These are phyloP conservation scores for Nakaseomyces uthaithaninus DNA, from an alignment of 1,139 yeast genomes.

Conservation along the genomic window DNA sequence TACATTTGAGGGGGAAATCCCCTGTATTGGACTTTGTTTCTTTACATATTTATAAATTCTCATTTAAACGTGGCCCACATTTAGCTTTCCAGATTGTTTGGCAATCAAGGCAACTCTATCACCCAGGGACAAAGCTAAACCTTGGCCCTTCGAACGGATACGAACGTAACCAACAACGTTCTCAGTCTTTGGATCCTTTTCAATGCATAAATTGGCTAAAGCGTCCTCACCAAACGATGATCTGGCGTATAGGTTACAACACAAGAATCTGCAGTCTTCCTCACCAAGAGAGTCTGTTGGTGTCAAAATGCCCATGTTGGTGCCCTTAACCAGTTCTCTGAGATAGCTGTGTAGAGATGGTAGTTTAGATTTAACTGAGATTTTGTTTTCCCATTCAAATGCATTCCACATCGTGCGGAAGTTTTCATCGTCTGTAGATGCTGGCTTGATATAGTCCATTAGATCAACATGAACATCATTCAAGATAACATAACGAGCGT, in stretches of 20 bases:
- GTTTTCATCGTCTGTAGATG: slow-evolving; percentile 74
- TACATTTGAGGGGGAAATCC: too few relatives aligned
- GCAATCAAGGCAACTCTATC: slow-evolving; percentile 81
- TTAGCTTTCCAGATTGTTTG: slow-evolving; percentile 42
- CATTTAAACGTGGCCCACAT: slow-evolving; percentile 33
- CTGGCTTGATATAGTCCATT: slow-evolving; percentile 96
- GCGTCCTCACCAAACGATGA: slow-evolving; percentile 98
- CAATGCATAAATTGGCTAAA: slow-evolving; percentile 89
- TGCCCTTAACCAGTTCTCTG: slow-evolving; percentile 67
- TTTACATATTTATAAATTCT: neutral
- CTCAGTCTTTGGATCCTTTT: slow-evolving; percentile 57
- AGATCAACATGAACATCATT: slow-evolving; percentile 94
- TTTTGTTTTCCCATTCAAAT: slow-evolving; percentile 99
- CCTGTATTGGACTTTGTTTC: too few relatives aligned
- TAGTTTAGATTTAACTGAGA: slow-evolving; percentile 68
- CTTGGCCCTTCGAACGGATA: slow-evolving; percentile 97
- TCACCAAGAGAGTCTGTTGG: slow-evolving; percentile 77
- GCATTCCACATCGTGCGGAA: slow-evolving; percentile 99
- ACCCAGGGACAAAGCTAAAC: slow-evolving; percentile 88
- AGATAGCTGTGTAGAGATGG: slow-evolving; percentile 69
- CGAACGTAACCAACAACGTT: slow-evolving; percentile 91
- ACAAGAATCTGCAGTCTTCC: slow-evolving; percentile 79
- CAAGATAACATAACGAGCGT: slow-evolving; percentile 80
- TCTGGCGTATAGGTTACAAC: slow-evolving; percentile 89
- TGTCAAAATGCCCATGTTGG: slow-evolving; percentile 91